Base-by-base conservation (phyloP, 1,139 yeast genomes). In the Blastobotrys ciferrii region DNA sequence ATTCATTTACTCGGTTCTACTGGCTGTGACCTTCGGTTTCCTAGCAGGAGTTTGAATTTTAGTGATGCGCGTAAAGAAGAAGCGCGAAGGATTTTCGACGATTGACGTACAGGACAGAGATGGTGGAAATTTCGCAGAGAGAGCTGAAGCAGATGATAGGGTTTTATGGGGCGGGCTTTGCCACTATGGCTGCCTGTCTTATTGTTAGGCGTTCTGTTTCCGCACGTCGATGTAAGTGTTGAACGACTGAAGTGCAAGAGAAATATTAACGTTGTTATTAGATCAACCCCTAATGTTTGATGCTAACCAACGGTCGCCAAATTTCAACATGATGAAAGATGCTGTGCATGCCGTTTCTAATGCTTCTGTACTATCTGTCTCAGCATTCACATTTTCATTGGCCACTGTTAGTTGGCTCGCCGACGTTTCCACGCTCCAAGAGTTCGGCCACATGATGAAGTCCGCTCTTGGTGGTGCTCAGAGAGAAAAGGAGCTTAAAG, bases 311-410 rank as follows among this genome's bases (percentile, higher is more conserved):
- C 77, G 81, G 43, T 95, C 95, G 1, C 96, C 96, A 1, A 76
- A 83, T 42, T 86, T 84, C 63, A 84, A 85, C 45, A 81, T 85
- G 65, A 81, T 87, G 52, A 77, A 81, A 45, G 97, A 91, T 66
- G 97, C 96, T 1, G 81, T 88, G 25, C 82, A 82, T 32, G 98
- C 97, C 0, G 89, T 91, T 3, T 81, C 86, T 0, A 82, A 87
- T 36, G 95, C 96, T 0, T 79, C 95, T 0, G 68, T 86, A 42
- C 70, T 89, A 25, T 87, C 96, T 6, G 76, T 82, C 0, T 77
- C 88, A 1, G 79, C 88, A 0, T 78, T 86, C 58, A 78, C 87
- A 3, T 85, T 87, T 86, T 68, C 80, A 7, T 72, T 82, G 1
- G 78, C 87, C 38, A 95, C 96, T 2, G 74, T 81, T 0, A 83